Evolutionary conservation across 2,329 filamentous ascomycete genomes (phyloP).

Genomic region (Exophiala mesophila): DNA sequence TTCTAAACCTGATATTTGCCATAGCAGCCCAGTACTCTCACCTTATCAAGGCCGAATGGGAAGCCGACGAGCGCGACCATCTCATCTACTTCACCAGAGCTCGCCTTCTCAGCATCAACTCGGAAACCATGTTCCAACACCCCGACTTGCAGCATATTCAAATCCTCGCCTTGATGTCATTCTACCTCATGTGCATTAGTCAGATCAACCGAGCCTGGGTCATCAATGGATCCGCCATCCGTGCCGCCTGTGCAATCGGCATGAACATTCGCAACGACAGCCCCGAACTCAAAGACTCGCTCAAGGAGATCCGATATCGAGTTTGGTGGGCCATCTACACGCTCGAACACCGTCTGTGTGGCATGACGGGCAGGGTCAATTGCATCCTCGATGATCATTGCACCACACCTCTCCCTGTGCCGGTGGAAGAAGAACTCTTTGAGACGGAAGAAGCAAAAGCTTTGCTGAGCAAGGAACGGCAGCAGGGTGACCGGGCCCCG

Average conservation of each 20-base stretch:
- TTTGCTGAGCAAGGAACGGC: constrained; percentile 33
- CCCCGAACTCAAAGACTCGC: constrained; percentile 32
- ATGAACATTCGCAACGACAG: constrained; percentile 43
- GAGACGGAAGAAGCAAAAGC: constrained; percentile 32
- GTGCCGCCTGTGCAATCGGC: constrained; percentile 40
- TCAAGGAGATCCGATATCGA: constrained; percentile 42
- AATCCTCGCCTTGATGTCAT: constrained; percentile 40
- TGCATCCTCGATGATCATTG: constrained; percentile 41
- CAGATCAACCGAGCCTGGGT: constrained; percentile 45
- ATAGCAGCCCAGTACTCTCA: constrained; percentile 42
- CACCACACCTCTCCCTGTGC: constrained; percentile 39
- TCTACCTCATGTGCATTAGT: constrained; percentile 39
- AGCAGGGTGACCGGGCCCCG: constrained; percentile 28
- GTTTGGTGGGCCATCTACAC: constrained; percentile 44
- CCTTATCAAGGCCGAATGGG: constrained; percentile 39
- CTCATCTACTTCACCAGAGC: constrained; percentile 42
- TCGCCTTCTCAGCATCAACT: constrained; percentile 40
- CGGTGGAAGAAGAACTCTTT: constrained; percentile 38
- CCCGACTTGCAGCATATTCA: constrained; percentile 45
- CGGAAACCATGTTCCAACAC: constrained; percentile 39
- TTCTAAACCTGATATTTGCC: constrained; percentile 44
- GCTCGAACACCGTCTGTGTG: constrained; percentile 41
- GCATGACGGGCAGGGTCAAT: constrained; percentile 44
- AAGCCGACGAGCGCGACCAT: constrained; percentile 39
- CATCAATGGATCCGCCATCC: constrained; percentile 39